Evolutionary conservation across 768 basidiomycete species (phyloP).

Genomic region (Mycena vitilis): DNA sequence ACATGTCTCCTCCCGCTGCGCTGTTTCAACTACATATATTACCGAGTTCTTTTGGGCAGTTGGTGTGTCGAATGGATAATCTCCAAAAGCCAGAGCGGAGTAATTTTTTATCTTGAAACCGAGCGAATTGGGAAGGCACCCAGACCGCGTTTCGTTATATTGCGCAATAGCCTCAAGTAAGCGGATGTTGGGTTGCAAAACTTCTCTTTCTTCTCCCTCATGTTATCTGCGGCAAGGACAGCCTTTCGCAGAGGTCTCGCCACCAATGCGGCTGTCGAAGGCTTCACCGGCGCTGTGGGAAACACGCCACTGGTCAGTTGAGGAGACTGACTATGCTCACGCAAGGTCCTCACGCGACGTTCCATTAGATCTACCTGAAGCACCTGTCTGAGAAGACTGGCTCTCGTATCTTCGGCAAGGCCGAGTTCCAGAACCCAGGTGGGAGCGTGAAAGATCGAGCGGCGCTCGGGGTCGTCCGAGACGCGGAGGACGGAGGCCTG

Average conservation of each 20-base stretch:
- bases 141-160: not conserved
- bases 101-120: not conserved
- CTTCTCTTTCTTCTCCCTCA: constrained; percentile 41
- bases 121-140: not conserved
- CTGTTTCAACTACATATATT: constrained; percentile 26
- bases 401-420: constrained; percentile 90
- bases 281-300: constrained; percentile 90
- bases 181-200: not conserved
- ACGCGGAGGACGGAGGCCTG: constrained; percentile 89
- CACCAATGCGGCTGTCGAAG: constrained; percentile 64
- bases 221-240: constrained; percentile 48
- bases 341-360: constrained; percentile 18
- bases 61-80: constrained; percentile 34
- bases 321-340: not conserved
- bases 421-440: constrained; percentile 98
- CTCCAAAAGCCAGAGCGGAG: constrained; percentile 15
- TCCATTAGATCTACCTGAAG: constrained; percentile 81
- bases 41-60: constrained; percentile 27
- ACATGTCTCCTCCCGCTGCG: constrained; percentile 29
- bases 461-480: constrained; percentile 86
- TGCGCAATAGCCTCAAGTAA: constrained; percentile 8
- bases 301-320: constrained; percentile 89
- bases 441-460: constrained; percentile 98
- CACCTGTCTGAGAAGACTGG: constrained; percentile 85
- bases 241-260: constrained; percentile 50